Evolutionary conservation across 148 eudicot genomes (phyloP).

Genomic region (Cornus suecica): DNA sequence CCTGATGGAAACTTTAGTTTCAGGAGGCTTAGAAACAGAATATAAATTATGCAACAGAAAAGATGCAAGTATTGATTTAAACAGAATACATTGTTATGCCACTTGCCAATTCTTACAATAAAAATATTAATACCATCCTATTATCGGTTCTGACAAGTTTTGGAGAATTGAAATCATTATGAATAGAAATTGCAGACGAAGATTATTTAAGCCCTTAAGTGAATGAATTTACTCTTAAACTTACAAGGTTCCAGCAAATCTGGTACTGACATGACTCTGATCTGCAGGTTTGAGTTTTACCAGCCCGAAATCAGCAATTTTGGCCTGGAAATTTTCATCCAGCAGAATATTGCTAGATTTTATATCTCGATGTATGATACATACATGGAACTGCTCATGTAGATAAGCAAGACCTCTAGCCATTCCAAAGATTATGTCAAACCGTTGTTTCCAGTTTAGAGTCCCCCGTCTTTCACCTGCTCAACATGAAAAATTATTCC

Average conservation of each 20-base stretch:
- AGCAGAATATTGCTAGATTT: constrained; percentile 47
- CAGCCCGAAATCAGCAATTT: constrained; percentile 51
- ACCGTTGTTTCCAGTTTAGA: constrained; percentile 43
- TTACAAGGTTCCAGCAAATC: constrained; percentile 54
- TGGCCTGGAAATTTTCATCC: constrained; percentile 36
- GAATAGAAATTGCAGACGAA: no score
- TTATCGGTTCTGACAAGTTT: no score
- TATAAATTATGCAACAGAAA: no score
- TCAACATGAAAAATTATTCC: not conserved
- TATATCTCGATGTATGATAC: constrained; percentile 46
- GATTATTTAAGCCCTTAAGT: not conserved
- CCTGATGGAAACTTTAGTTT: no score
- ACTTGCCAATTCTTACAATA: no score
- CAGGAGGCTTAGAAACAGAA: no score
- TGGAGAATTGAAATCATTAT: no score
- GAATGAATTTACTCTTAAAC: constrained; percentile 6
- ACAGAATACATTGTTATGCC: no score
- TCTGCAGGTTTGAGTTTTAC: constrained; percentile 44
- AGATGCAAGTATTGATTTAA: no score
- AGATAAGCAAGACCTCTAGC: constrained; percentile 49
- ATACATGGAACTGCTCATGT: constrained; percentile 43
- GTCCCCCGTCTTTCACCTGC: constrained; percentile 33
- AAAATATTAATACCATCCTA: no score
- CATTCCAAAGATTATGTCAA: constrained; percentile 36
- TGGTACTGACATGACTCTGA: constrained; percentile 46